Conservation (phyloP, 2,329 filamentous ascomycete genomes). For the Botrytis elliptica region DNA sequence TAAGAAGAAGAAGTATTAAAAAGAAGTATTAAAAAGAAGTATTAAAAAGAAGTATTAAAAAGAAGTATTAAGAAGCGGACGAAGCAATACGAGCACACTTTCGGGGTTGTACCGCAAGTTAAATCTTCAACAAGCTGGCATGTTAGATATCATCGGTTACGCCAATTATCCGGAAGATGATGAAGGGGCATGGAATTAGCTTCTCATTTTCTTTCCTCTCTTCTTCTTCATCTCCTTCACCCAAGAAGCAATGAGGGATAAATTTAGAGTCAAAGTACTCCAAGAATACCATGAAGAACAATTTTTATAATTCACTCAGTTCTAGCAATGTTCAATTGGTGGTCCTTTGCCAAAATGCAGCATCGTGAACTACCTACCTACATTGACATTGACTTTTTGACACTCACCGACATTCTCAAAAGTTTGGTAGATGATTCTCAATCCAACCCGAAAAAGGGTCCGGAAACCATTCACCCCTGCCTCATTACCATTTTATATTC, state of each 20-base stretch:
- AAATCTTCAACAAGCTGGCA: background rate
- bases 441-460: background rate
- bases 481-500: background rate
- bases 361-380: background rate
- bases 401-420: conserved; percentile 15
- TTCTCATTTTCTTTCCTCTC: background rate
- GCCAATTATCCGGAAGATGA: background rate
- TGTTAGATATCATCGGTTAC: background rate
- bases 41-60: background rate
- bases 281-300: background rate
- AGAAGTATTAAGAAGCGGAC: background rate
- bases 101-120: background rate
- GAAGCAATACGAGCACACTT: background rate
- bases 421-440: background rate
- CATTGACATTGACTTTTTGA: background rate
- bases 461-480: background rate
- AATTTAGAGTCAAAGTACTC: background rate
- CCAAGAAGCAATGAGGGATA: background rate
- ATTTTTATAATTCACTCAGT: background rate
- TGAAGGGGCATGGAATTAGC: background rate
- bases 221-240: background rate
- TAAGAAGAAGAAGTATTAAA: background rate
- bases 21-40: background rate
- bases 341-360: background rate
- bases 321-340: background rate